phyloP scores from a whole-genome alignment of 2,329 filamentous ascomycete species.

The Triangularia setosa region DNA sequence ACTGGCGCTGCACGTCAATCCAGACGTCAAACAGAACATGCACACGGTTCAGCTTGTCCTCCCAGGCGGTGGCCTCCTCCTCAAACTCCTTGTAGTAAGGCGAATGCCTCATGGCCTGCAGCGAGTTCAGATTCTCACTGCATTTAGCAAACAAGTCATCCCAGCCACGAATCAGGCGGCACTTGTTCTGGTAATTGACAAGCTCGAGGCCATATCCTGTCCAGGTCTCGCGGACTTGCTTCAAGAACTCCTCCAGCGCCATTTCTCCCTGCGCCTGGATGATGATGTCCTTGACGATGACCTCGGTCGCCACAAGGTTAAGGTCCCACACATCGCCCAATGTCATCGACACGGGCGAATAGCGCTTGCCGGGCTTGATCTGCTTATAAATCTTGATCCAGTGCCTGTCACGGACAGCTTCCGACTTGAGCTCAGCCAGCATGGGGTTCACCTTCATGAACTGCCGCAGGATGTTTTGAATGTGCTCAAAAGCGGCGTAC shows the following conservation, averaged over 20 bases:
- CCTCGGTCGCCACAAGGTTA: constrained; percentile 81
- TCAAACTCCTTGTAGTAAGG: constrained; percentile 99
- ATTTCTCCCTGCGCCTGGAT: constrained; percentile 96
- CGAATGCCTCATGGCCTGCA: constrained; percentile 98
- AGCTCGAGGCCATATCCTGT: constrained; percentile 91
- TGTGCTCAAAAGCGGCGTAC: constrained; percentile 99
- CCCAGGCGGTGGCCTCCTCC: constrained; percentile 93
- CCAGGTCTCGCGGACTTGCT: constrained; percentile 95
- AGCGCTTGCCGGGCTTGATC: constrained; percentile 86
- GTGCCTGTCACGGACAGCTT: constrained; percentile 92
- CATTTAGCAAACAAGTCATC: constrained; percentile 98
- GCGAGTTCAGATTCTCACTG: constrained; percentile 93
- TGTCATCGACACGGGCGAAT: constrained; percentile 90
- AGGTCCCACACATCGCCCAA: constrained; percentile 99
- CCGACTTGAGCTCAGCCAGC: constrained; percentile 87
- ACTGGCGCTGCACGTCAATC: constrained; percentile 99
- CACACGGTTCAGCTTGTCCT: constrained; percentile 95
- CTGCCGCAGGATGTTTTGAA: constrained; percentile 84
- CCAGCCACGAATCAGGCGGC: constrained; percentile 93
- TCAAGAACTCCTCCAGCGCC: constrained; percentile 95
- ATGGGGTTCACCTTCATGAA: constrained; percentile 88
- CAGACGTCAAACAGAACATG: constrained; percentile 98
- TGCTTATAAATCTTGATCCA: constrained; percentile 98
- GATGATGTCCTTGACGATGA: constrained; percentile 87
- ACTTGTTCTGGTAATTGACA: constrained; percentile 97